Conservation (phyloP, 768 basidiomycete species). For the Termitomyces sp. region DNA sequence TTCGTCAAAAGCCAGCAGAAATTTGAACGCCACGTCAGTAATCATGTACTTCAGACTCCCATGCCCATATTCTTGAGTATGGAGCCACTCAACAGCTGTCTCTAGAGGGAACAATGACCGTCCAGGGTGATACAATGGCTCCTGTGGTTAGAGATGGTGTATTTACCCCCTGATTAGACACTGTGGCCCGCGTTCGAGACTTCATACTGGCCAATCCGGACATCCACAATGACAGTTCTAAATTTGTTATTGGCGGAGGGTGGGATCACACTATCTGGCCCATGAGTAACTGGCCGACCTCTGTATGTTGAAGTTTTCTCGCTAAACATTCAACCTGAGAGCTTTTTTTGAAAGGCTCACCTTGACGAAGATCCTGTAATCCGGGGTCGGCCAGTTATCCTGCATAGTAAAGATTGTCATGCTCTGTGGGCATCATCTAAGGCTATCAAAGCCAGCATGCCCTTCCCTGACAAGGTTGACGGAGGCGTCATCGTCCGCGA, state of each 20-base stretch:
- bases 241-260: constrained; percentile 75
- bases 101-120: constrained; percentile 57
- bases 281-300: constrained; percentile 57
- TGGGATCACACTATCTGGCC: constrained; percentile 90
- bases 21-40: constrained; percentile 4
- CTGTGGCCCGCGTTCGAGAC: constrained; percentile 55
- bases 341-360: constrained; percentile 47
- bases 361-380: constrained; percentile 70
- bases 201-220: constrained; percentile 61
- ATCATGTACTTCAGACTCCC: constrained; percentile 51
- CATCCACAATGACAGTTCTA: constrained; percentile 50
- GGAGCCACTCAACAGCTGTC: constrained; percentile 64
- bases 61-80: constrained; percentile 77
- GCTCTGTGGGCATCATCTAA: constrained; percentile 80
- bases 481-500: constrained; percentile 82
- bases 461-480: constrained; percentile 66
- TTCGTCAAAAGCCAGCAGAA: constrained; percentile 28
- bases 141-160: background rate
- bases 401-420: constrained; percentile 87
- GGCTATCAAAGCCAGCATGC: constrained; percentile 53
- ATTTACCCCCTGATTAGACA: constrained; percentile 36
- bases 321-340: background rate
- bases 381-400: constrained; percentile 63
- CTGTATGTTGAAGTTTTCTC: constrained; percentile 41
- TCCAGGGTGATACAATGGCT: constrained; percentile 41